A percentile compares a stretch with the other conserved stretches of the same genome.
Evolutionary conservation across 1,139 yeast species (phyloP).

Genomic region (Geotrichum europaeum): DNA sequence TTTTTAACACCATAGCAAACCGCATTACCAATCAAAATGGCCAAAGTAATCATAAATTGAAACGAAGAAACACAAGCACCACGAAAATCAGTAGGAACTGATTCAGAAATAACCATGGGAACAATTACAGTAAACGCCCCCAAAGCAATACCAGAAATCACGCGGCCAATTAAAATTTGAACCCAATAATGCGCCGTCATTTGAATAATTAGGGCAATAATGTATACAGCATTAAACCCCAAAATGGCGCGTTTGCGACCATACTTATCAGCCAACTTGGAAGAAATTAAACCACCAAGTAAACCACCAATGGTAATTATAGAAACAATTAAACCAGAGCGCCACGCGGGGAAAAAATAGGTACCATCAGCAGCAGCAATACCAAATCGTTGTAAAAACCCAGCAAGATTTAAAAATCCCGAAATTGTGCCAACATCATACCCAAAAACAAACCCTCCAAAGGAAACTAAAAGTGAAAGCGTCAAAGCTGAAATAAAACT

Average conservation of each 20-base stretch:
- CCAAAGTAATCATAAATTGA: slow-evolving; percentile 64
- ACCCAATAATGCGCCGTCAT: slow-evolving; percentile 43
- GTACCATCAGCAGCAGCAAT: slow-evolving; percentile 22
- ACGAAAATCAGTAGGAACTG: slow-evolving; percentile 62
- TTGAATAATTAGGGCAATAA: slow-evolving; percentile 49
- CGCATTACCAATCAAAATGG: slow-evolving; percentile 62
- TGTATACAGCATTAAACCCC: slow-evolving; percentile 42
- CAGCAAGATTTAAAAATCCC: slow-evolving; percentile 68
- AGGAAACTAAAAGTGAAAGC: slow-evolving; percentile 32
- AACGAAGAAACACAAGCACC: slow-evolving; percentile 63
- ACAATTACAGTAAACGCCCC: slow-evolving; percentile 61
- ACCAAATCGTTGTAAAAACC: slow-evolving; percentile 52
- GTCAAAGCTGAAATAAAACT: not conserved
- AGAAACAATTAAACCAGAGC: slow-evolving; percentile 47
- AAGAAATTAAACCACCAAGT: slow-evolving; percentile 47
- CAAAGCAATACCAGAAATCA: slow-evolving; percentile 55
- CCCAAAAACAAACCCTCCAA: slow-evolving; percentile 55
- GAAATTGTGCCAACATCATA: slow-evolving; percentile 57
- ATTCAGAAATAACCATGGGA: slow-evolving; percentile 66
- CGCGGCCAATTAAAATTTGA: slow-evolving; percentile 42
- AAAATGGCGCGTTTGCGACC: slow-evolving; percentile 51
- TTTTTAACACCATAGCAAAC: slow-evolving; percentile 58
- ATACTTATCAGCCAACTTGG: slow-evolving; percentile 44
- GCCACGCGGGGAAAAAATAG: slow-evolving; percentile 37
- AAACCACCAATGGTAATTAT: slow-evolving; percentile 51